phyloP scores from a whole-genome alignment of 2,329 filamentous ascomycete species.

The Aureobasidium sp. region DNA sequence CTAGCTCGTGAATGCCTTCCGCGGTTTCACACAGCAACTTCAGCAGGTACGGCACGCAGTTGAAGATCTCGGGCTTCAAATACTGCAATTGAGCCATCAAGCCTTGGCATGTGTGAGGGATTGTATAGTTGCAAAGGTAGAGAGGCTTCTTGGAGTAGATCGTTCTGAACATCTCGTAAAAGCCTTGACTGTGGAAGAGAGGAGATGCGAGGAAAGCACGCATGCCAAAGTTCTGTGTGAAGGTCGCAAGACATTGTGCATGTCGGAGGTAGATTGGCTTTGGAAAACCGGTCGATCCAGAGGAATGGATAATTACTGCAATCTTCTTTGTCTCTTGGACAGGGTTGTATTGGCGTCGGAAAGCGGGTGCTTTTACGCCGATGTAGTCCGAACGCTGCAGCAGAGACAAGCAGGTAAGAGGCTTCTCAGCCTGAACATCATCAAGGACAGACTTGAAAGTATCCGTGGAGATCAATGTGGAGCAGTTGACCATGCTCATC shows the following conservation, averaged over 20 bases:
- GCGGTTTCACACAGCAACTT: slow-evolving; percentile 54
- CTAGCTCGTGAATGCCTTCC: slow-evolving; percentile 35
- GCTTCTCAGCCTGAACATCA: slow-evolving; percentile 25
- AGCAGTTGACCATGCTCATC: slow-evolving; percentile 35
- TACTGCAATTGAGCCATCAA: slow-evolving; percentile 24
- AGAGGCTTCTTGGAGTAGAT: slow-evolving; percentile 45
- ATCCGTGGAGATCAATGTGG: slow-evolving; percentile 21
- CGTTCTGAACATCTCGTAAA: slow-evolving; percentile 47
- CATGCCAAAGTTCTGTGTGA: slow-evolving; percentile 38
- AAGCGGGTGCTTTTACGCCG: slow-evolving; percentile 14
- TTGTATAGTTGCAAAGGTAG: slow-evolving; percentile 45
- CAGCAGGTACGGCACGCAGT: slow-evolving; percentile 56
- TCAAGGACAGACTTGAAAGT: slow-evolving; percentile 22
- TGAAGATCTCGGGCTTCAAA: slow-evolving; percentile 43
- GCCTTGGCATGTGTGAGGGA: slow-evolving; percentile 44
- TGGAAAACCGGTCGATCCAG: slow-evolving; percentile 53
- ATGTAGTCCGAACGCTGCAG: slow-evolving; percentile 22
- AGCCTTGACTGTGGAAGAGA: slow-evolving; percentile 52
- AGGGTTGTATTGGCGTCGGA: slow-evolving; percentile 19
- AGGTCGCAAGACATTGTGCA: slow-evolving; percentile 42
- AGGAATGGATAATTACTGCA: slow-evolving; percentile 42
- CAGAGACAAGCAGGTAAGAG: slow-evolving; percentile 24
- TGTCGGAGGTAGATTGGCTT: slow-evolving; percentile 56
- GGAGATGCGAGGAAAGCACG: slow-evolving; percentile 49
- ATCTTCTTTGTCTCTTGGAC: slow-evolving; percentile 27